Percentiles rank a stretch among this genome's conserved stretches.
phyloP scores from a whole-genome alignment of 768 basidiomycete species.

The Tephrocybe sp. region DNA sequence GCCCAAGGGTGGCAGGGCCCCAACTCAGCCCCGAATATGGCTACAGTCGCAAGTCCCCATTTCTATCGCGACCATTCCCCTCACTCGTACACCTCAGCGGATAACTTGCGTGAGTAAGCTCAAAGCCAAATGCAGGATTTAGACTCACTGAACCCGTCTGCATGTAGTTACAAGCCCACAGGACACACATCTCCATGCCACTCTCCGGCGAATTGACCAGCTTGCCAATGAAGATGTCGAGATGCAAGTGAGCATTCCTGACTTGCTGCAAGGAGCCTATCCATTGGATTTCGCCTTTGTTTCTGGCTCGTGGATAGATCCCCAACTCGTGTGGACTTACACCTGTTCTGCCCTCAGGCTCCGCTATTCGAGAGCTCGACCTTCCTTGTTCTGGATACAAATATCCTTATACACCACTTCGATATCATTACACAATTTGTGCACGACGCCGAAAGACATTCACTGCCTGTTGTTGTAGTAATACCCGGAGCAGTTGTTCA shows the following conservation, averaged over 20 bases:
- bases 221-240: constrained; percentile 68
- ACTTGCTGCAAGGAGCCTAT: constrained; percentile 2
- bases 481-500: constrained; percentile 74
- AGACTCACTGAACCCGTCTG: not conserved
- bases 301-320: constrained; percentile 6
- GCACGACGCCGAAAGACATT: constrained; percentile 49
- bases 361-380: constrained; percentile 38
- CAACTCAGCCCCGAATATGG: not conserved
- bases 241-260: constrained; percentile 53
- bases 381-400: constrained; percentile 74
- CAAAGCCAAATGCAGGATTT: not conserved
- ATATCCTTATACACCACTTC: constrained; percentile 69
- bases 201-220: constrained; percentile 50
- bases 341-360: constrained; percentile 28
- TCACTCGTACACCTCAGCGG: not conserved
- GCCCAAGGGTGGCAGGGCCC: too few relatives aligned
- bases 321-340: constrained; percentile 1
- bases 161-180: constrained; percentile 13
- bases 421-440: constrained; percentile 64
- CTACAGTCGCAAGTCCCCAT: constrained; percentile 2
- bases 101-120: constrained; percentile 13
- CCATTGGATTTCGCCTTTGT: not conserved
- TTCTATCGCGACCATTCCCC: constrained; percentile 4
- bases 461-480: constrained; percentile 55
- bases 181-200: constrained; percentile 33